Conservation (phyloP, 768 basidiomycete species). For the Mycena filopes region DNA sequence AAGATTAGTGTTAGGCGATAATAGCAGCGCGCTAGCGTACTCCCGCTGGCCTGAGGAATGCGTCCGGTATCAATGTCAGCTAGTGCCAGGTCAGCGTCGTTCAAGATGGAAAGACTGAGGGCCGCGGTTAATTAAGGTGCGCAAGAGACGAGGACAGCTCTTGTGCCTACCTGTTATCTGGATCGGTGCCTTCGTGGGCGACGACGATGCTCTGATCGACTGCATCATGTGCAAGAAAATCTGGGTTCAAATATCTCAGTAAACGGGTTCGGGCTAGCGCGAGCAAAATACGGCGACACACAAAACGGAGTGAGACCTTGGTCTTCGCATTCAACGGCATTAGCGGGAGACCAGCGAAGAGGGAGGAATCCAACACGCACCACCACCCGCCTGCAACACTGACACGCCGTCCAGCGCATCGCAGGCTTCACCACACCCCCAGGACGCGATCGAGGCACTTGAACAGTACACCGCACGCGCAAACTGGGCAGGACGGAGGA, state of each 20-base stretch:
- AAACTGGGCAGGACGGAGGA: slow-evolving; percentile 47
- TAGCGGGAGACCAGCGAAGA: neutral
- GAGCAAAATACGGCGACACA: slow-evolving; percentile 25
- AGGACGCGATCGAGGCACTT: slow-evolving; percentile 40
- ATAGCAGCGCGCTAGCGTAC: slow-evolving; percentile 33
- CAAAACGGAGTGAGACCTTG: slow-evolving; percentile 43
- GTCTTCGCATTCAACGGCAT: slow-evolving; percentile 41
- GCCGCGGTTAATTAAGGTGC: neutral
- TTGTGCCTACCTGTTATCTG: slow-evolving; percentile 42
- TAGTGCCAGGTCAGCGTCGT: slow-evolving; percentile 46
- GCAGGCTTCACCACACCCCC: slow-evolving; percentile 30
- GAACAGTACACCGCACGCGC: slow-evolving; percentile 51
- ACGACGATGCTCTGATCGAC: slow-evolving; percentile 49
- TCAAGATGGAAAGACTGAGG: slow-evolving; percentile 49
- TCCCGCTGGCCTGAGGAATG: slow-evolving; percentile 39
- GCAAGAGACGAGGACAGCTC: no score
- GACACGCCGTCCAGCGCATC: slow-evolving; percentile 11
- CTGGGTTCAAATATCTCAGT: no score
- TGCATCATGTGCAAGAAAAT: slow-evolving; percentile 50
- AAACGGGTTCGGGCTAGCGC: no score
- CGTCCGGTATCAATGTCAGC: slow-evolving; percentile 41
- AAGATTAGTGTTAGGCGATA: neutral
- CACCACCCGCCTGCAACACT: slow-evolving; percentile 43
- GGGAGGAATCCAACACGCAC: slow-evolving; percentile 38
- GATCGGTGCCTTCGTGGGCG: slow-evolving; percentile 55